Base-by-base conservation (phyloP, 2,329 filamentous ascomycete genomes). In the Trichophaea hybrida region DNA sequence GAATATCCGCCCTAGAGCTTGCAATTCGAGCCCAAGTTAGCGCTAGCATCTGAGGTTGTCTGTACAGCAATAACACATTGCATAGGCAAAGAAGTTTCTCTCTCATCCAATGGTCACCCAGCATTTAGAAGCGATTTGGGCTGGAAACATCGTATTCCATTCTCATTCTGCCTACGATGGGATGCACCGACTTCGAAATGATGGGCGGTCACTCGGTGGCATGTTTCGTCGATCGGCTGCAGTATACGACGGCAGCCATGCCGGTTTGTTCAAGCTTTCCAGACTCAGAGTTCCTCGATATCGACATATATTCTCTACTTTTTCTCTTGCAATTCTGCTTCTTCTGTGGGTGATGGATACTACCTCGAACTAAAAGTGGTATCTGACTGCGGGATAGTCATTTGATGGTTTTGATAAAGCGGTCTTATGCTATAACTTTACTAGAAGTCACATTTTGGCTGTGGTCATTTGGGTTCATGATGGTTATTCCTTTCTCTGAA, bases 101-200 rank as follows among this genome's bases (percentile, higher is more conserved):
- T 86, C 91, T 6, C 90, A 96, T 69, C 90, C 91, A 0, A 76
- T 96, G 2, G 89, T 96, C 0, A 85, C 96, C 6, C 88, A 94
- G 71, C 90, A 96, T 70, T 77, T 97, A n/a, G 89, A 96, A 72
- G 90, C 89, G 49, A 95, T 97, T 63, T 97, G 91, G 91, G 91
- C 88, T 17, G 91, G 91, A 33, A 91, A 86, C 15, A 93, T 97
- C 65, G 89, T 93, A 66, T 96, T 97, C 69, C 89, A 95, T 72
- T 93, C 88, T 1, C 89, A 95, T 72, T 93, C 88, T 1, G 82
- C 85, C 10, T 88, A 88, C 4, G 90, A 96, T 71, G 86, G 80
- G 65, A 75, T 96, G 31, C 91, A 96, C 71, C 83, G 88, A 50
- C 24, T 24, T 24, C 24, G 24, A 24, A 24, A 24, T 24, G 34